A percentile compares a stretch with the other conserved stretches of the same genome.
Conservation (phyloP, 768 basidiomycete genomes). For the Tephrocybe sp. region DNA sequence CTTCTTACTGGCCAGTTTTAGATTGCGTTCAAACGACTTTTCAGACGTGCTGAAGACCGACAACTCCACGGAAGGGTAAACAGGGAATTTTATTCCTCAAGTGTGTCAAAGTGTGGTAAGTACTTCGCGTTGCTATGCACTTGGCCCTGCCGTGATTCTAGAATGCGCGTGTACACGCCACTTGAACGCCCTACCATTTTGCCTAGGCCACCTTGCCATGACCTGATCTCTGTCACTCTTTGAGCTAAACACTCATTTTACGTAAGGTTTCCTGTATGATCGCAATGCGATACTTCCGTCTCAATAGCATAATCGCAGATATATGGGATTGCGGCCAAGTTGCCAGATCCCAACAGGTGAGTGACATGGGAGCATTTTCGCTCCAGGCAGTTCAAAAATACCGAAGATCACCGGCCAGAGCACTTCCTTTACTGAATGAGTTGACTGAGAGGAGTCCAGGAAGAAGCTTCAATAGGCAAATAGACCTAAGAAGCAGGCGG, state of each 20-base stretch:
- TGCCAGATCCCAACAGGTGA: constrained; percentile 8
- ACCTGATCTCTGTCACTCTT: not conserved
- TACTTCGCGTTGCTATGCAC: not conserved
- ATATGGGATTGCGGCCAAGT: constrained; percentile 4
- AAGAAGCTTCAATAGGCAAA: constrained; percentile 16
- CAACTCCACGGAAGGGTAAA: constrained; percentile 11
- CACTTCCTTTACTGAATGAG: constrained; percentile 1
- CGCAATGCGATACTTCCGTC: constrained; percentile 6
- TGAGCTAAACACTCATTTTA: not conserved
- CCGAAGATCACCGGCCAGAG: constrained; percentile 4
- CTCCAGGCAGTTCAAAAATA: not conserved
- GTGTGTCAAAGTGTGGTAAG: not conserved
- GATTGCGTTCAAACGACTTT: not conserved
- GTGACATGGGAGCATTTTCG: constrained; percentile 3
- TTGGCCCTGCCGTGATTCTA: not conserved
- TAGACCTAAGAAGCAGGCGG: constrained; percentile 18
- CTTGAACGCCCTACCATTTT: not conserved
- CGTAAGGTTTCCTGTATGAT: constrained; percentile 14
- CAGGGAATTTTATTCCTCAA: not conserved
- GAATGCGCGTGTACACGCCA: constrained; percentile 7
- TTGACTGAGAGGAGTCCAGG: constrained; percentile 6
- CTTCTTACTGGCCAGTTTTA: constrained; percentile 7
- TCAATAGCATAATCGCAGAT: constrained; percentile 9
- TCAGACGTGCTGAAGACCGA: not conserved
- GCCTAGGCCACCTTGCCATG: not conserved